phyloP scores from a whole-genome alignment of 176 grass and related monocot genomes.

The Eleusine coracana region DNA sequence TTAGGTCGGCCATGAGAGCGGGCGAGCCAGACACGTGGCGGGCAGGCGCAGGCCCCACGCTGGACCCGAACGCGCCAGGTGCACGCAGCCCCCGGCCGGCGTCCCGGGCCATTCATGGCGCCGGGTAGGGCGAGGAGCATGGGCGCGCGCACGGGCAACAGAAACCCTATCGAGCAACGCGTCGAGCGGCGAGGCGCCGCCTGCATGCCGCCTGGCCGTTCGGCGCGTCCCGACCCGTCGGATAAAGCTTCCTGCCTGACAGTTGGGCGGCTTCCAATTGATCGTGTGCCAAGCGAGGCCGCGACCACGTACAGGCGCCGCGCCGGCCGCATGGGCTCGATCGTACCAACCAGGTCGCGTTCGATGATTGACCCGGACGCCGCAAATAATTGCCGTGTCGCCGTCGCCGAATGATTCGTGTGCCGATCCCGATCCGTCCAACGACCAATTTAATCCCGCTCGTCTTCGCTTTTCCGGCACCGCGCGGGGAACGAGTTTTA shows the following conservation, averaged over 20 bases:
- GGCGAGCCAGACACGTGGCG: slow-evolving; percentile 7
- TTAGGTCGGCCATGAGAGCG: background rate
- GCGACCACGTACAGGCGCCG: background rate
- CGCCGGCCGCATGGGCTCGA: background rate
- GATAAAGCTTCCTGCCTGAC: background rate
- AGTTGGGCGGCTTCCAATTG: background rate
- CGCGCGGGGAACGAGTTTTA: background rate
- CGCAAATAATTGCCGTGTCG: slow-evolving; percentile 31
- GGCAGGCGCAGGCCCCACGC: background rate
- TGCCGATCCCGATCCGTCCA: slow-evolving; percentile 2
- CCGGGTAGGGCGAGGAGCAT: background rate
- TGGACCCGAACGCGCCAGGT: slow-evolving; percentile 12
- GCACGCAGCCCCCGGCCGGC: slow-evolving; percentile 12
- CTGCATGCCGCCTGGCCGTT: background rate
- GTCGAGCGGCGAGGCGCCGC: background rate
- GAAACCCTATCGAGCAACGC: background rate
- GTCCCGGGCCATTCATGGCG: slow-evolving; percentile 21
- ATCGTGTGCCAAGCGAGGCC: background rate
- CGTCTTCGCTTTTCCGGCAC: slow-evolving; percentile 5
- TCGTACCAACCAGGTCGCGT: background rate
- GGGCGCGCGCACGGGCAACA: background rate
- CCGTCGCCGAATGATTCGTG: slow-evolving; percentile 30
- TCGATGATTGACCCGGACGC: background rate
- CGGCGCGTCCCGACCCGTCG: background rate
- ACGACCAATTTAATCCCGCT: background rate